Evolutionary conservation across 441 rosid genomes (phyloP), one percentile per base, ranked within the genome.

Genomic region (Brassica balearica): DNA sequence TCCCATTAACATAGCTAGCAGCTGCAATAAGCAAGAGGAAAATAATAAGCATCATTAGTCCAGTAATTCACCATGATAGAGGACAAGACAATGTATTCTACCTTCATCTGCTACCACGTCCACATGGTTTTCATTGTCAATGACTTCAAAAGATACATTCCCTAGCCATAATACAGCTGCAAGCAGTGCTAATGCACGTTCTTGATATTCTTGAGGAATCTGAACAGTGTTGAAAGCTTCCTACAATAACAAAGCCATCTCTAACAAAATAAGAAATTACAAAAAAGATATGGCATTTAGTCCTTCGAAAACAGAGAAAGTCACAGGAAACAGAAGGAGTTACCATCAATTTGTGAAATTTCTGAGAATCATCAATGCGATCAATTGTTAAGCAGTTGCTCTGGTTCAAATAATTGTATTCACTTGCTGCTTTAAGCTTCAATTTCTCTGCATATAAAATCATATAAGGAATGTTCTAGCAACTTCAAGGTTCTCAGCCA

Each of bases 91-190:
- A 17, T 17, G 19, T 17, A 17, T 17, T 17, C 19, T 17, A 17
- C 19, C 19, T 17, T 17, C 19, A 17, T 17, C 19, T 17, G 19
- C 19, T 17, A 17, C 19, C 19, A 17, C 19, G 19, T 17, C 19
- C 19, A 17, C 19, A 17, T 17, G 19, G 83, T 88, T 90, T 79
- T 90, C 98, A 53, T 73, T 84, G 88, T 88, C 89, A 79, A 82
- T 86, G 71, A 85, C 89, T 84, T 83, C 80, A 81, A 94, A 94
- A 55, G 90, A 83, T 78, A 92, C 80, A 77, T 94, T 92, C 69
- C 98, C 98, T 62, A 94, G 77, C 97, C 97, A 92, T 68, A 94
- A 78, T n/a, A 94, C 87, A 32, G 89, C 90, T 58, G 94, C 91
- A 83, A 94, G 92, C 85, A 89, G 81, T 71, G 90, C 67, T 86